Evolutionary conservation across 2,329 filamentous ascomycete genomes (phyloP).

Genomic region (Aspergillus piperis): DNA sequence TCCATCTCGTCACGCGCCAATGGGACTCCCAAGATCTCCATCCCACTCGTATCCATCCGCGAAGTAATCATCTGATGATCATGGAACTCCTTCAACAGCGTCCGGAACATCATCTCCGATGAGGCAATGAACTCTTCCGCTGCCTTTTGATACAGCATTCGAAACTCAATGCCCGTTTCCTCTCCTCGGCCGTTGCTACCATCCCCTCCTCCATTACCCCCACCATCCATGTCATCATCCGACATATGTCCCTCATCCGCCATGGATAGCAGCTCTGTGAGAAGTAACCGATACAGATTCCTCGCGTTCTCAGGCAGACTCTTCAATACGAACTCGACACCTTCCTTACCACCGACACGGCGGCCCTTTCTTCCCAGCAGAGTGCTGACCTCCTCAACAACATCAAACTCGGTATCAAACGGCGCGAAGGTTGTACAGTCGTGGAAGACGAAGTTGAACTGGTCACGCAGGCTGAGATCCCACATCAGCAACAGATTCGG

Average conservation of each 20-base stretch:
- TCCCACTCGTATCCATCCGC: constrained; percentile 79
- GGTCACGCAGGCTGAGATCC: constrained; percentile 80
- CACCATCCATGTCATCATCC: constrained; percentile 52
- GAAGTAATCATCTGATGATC: constrained; percentile 97
- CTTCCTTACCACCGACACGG: constrained; percentile 83
- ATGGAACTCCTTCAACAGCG: constrained; percentile 93
- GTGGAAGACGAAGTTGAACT: constrained; percentile 87
- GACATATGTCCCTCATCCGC: constrained; percentile 55
- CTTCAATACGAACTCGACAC: constrained; percentile 85
- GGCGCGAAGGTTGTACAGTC: constrained; percentile 88
- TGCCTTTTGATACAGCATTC: constrained; percentile 90
- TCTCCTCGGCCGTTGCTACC: constrained; percentile 24
- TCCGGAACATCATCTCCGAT: constrained; percentile 93
- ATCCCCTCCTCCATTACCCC: constrained; percentile 31
- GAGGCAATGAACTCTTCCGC: constrained; percentile 96
- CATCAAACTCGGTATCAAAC: constrained; percentile 72
- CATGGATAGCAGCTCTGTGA: constrained; percentile 77
- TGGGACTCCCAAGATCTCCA: constrained; percentile 81
- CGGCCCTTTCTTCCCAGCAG: constrained; percentile 78
- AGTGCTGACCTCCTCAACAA: constrained; percentile 87
- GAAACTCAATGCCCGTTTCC: constrained; percentile 76
- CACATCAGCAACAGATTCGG: constrained; percentile 85
- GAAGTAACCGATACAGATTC: constrained; percentile 79
- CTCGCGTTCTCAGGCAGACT: constrained; percentile 90
- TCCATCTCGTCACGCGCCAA: constrained; percentile 88